phyloP scores from a whole-genome alignment of 345 rosid genomes.

The Conringia planisiliqua region DNA sequence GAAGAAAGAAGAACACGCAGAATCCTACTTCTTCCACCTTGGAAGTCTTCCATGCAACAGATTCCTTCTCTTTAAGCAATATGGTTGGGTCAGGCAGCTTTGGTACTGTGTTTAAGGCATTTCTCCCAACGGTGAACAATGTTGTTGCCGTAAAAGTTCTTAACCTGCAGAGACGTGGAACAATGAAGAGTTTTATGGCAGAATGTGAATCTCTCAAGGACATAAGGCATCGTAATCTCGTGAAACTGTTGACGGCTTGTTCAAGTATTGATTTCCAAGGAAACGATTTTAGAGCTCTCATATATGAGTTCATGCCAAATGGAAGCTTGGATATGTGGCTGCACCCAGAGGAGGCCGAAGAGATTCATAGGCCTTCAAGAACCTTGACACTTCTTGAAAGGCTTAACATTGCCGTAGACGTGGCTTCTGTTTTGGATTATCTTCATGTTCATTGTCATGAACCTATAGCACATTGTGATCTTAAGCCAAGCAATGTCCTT shows the following conservation, averaged over 20 bases:
- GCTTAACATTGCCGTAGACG: not conserved
- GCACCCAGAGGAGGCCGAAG: too few relatives aligned
- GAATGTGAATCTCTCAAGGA: slow-evolving; percentile 42
- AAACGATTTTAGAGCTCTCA: slow-evolving; percentile 47
- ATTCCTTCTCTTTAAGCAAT: too few relatives aligned
- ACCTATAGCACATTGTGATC: slow-evolving; percentile 14
- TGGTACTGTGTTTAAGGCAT: not conserved
- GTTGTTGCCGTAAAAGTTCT: slow-evolving; percentile 37
- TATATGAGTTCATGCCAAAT: slow-evolving; percentile 42
- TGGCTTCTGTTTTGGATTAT: slow-evolving; percentile 14
- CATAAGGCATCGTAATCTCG: slow-evolving; percentile 45
- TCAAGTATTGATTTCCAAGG: slow-evolving; percentile 42
- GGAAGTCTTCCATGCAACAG: too few relatives aligned
- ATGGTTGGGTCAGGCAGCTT: too few relatives aligned
- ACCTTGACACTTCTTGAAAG: too few relatives aligned
- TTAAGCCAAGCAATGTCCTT: slow-evolving; percentile 19
- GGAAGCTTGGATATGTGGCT: too few relatives aligned
- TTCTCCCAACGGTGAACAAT: not conserved
- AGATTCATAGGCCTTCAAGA: too few relatives aligned
- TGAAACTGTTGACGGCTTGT: slow-evolving; percentile 46
- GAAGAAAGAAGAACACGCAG: too few relatives aligned
- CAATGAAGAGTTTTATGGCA: slow-evolving; percentile 40
- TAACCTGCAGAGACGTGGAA: slow-evolving; percentile 37
- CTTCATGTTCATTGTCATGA: slow-evolving; percentile 7
- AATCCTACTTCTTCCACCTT: too few relatives aligned